phyloP scores from a whole-genome alignment of 805 yeast species.

The Tetrapisispora taiwanensis region DNA sequence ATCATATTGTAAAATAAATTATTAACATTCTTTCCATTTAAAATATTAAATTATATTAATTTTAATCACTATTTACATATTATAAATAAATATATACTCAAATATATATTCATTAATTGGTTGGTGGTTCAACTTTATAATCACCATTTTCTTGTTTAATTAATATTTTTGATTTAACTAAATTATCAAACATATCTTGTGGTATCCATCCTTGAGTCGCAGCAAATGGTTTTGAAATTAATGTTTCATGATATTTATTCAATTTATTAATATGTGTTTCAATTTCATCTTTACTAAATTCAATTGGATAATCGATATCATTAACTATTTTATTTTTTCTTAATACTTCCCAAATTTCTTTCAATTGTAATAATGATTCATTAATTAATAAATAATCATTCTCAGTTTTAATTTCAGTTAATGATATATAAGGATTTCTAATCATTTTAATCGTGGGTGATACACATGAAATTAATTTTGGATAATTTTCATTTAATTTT shows the following conservation, averaged over 20 bases:
- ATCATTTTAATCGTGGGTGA: conserved; percentile 73
- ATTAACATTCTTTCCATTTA: no score
- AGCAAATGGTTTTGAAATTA: conserved; percentile 68
- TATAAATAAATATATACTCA: no score
- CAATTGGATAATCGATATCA: conserved; percentile 46
- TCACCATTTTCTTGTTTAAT: conserved; percentile 51
- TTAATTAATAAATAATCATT: conserved; percentile 55
- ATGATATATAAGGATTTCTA: conserved; percentile 52
- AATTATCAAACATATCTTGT: conserved; percentile 75
- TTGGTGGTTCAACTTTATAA: conserved; percentile 25
- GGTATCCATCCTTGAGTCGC: conserved; percentile 95
- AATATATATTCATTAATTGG: background rate
- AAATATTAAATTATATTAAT: no score
- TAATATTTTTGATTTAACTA: conserved; percentile 59
- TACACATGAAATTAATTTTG: conserved; percentile 66
- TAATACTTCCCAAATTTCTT: conserved; percentile 59
- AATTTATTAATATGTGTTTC: conserved; percentile 48
- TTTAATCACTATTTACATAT: no score
- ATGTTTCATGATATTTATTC: conserved; percentile 56
- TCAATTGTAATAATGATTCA: conserved; percentile 54
- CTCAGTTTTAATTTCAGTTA: conserved; percentile 47
- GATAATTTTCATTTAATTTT: conserved; percentile 52
- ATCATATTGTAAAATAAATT: no score
- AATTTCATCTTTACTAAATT: conserved; percentile 48
- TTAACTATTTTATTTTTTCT: conserved; percentile 47